Percentiles rank a stretch among this genome's conserved stretches.
Conservation (phyloP, 768 basidiomycete genomes). For the Pleurotus tuber-regium region DNA sequence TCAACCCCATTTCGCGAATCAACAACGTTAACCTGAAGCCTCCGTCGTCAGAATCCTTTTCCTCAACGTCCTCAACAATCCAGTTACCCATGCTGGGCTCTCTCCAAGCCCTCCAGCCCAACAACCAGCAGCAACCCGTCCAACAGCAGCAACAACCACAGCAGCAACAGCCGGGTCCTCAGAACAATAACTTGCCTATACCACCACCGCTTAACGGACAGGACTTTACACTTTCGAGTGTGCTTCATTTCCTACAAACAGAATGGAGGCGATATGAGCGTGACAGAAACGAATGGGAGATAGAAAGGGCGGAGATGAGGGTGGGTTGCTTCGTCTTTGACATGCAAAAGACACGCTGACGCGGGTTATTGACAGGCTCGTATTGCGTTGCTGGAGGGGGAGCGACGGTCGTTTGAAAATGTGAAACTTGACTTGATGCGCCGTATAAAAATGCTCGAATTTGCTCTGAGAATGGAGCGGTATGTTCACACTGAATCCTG, state of each 20-base stretch:
- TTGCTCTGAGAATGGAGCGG: slow-evolving; percentile 95
- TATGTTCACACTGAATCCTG: slow-evolving; percentile 36
- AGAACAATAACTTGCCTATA: slow-evolving; percentile 59
- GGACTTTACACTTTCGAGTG: slow-evolving; percentile 90
- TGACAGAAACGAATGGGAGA: slow-evolving; percentile 99
- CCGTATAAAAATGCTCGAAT: slow-evolving; percentile 99
- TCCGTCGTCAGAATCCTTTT: slow-evolving; percentile 13
- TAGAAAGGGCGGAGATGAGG: slow-evolving; percentile 98
- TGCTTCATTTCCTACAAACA: slow-evolving; percentile 95
- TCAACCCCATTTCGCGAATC: slow-evolving; percentile 11
- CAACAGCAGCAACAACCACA: slow-evolving; percentile 48
- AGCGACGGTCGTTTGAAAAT: slow-evolving; percentile 95
- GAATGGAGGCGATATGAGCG: slow-evolving; percentile 98
- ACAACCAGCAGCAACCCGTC: slow-evolving; percentile 58
- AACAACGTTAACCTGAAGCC: slow-evolving; percentile 11
- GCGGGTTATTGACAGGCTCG: slow-evolving; percentile 61
- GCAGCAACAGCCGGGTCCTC: slow-evolving; percentile 47
- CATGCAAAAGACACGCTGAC: slow-evolving; percentile 19
- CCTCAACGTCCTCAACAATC: slow-evolving; percentile 30
- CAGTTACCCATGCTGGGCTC: slow-evolving; percentile 72
- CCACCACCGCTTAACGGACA: slow-evolving; percentile 85
- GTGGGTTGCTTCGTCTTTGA: slow-evolving; percentile 52
- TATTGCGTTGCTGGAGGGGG: slow-evolving; percentile 95
- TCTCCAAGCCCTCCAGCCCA: slow-evolving; percentile 60
- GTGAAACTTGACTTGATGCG: slow-evolving; percentile 94